Percentiles rank a stretch among this genome's conserved stretches.
Evolutionary conservation across 257 asterid genomes (phyloP).

Genomic region (Nicotiana tabacum): DNA sequence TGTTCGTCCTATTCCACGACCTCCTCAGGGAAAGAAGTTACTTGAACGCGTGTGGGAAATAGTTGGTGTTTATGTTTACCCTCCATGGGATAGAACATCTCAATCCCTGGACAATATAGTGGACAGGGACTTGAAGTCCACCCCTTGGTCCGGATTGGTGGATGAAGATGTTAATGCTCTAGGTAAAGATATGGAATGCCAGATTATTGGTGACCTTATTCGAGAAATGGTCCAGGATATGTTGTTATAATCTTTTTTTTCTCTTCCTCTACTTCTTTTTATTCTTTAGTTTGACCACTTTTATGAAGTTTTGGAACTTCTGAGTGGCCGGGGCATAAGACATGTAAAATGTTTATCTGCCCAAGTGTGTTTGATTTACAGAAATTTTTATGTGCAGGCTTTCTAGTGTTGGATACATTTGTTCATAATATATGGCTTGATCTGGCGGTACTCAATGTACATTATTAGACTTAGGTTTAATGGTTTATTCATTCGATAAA

Average conservation of each 20-base stretch:
- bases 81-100: slow-evolving; percentile 40
- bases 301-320: slow-evolving; percentile 4
- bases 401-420: background rate
- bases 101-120: slow-evolving; percentile 55
- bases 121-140: slow-evolving; percentile 53
- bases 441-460: background rate
- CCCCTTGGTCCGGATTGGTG: slow-evolving; percentile 51
- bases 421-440: background rate
- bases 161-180: slow-evolving; percentile 56
- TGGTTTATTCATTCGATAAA: background rate
- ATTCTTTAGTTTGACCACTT: background rate
- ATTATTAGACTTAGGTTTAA: background rate
- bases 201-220: slow-evolving; percentile 53
- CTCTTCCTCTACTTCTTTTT: background rate
- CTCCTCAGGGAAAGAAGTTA: slow-evolving; percentile 64
- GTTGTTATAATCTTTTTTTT: background rate
- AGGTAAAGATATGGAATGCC: slow-evolving; percentile 62
- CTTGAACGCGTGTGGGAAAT: slow-evolving; percentile 55
- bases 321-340: background rate
- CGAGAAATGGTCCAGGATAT: slow-evolving; percentile 56
- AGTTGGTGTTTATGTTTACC: slow-evolving; percentile 35
- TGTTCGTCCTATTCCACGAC: slow-evolving; percentile 30
- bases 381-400: background rate
- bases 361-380: slow-evolving; percentile 2
- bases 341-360: slow-evolving; percentile 6